phyloP scores from a whole-genome alignment of 2,329 filamentous ascomycete genomes.

The Emergomyces orientalis region DNA sequence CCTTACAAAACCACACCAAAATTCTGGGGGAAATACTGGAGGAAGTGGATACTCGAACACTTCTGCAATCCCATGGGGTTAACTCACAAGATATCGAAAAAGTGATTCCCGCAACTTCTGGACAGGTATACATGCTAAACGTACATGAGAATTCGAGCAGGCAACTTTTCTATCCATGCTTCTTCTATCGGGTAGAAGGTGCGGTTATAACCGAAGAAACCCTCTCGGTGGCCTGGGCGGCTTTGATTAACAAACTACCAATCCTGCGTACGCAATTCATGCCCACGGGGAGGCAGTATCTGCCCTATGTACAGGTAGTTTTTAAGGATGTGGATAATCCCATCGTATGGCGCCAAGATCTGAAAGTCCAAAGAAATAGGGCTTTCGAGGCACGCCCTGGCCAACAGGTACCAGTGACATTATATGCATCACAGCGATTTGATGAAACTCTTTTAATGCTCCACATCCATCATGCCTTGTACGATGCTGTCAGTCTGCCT shows the following conservation, averaged over 20 bases:
- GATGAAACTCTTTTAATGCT: constrained; percentile 38
- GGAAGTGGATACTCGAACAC: constrained; percentile 29
- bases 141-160: constrained; percentile 62
- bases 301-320: constrained; percentile 57
- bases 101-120: constrained; percentile 61
- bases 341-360: constrained; percentile 24
- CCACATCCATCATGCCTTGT: constrained; percentile 74
- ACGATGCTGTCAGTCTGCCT: constrained; percentile 73
- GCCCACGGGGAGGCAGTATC: constrained; percentile 36
- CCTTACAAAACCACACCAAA: constrained; percentile 16
- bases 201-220: constrained; percentile 26
- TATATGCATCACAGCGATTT: constrained; percentile 28
- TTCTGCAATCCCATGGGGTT: constrained; percentile 39
- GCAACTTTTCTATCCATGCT: constrained; percentile 62
- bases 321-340: constrained; percentile 33
- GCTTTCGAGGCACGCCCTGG: constrained; percentile 14
- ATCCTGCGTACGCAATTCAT: constrained; percentile 63
- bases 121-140: constrained; percentile 72
- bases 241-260: constrained; percentile 46
- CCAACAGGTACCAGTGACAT: constrained; percentile 21
- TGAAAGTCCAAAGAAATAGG: constrained; percentile 16
- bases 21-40: constrained; percentile 26
- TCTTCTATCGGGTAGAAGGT: constrained; percentile 49
- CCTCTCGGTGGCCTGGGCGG: constrained; percentile 53
- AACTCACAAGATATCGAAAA: constrained; percentile 41